Evolutionary conservation across 73 alveolate species (phyloP).

Genomic region (Effrenium voratum): DNA sequence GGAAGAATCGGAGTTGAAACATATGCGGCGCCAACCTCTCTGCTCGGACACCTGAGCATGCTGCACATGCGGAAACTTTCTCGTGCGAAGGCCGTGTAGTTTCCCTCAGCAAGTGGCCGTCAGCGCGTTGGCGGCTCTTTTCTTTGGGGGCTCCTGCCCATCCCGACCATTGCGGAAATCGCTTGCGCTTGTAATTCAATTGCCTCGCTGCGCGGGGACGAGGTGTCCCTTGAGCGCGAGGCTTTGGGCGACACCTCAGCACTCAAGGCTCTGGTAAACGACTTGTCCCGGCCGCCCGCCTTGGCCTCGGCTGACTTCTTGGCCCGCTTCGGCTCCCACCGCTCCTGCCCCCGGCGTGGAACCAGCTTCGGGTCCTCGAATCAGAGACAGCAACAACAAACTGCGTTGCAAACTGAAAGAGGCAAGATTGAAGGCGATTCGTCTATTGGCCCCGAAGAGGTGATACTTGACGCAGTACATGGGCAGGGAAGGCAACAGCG

Average conservation of each 20-base stretch:
- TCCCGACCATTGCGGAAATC: neutral
- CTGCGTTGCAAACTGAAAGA: neutral
- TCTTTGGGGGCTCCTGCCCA: conserved; percentile 65
- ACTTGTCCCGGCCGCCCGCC: neutral
- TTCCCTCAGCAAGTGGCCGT: conserved; percentile 2
- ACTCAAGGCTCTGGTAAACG: neutral
- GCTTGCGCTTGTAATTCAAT: neutral
- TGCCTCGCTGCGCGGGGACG: conserved; percentile 22
- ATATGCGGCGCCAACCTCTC: neutral
- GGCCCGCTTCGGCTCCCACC: conserved; percentile 31
- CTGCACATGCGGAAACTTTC: neutral
- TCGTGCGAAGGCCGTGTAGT: neutral
- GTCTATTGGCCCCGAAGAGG: neutral
- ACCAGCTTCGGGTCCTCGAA: conserved; percentile 78
- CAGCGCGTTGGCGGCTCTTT: conserved; percentile 39
- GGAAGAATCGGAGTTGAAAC: neutral
- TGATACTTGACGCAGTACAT: too few species aligned
- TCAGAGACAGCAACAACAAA: neutral
- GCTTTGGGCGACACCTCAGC: conserved; percentile 1
- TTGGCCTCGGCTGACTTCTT: neutral
- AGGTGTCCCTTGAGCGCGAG: conserved; percentile 52
- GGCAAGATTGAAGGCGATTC: neutral
- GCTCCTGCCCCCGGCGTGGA: conserved; percentile 52
- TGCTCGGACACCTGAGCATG: neutral
- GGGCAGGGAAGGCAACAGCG: too few species aligned